Evolutionary conservation across 2,329 filamentous ascomycete genomes (phyloP), one percentile per base, ranked within the genome.

Genomic region (Phialophora expanda): DNA sequence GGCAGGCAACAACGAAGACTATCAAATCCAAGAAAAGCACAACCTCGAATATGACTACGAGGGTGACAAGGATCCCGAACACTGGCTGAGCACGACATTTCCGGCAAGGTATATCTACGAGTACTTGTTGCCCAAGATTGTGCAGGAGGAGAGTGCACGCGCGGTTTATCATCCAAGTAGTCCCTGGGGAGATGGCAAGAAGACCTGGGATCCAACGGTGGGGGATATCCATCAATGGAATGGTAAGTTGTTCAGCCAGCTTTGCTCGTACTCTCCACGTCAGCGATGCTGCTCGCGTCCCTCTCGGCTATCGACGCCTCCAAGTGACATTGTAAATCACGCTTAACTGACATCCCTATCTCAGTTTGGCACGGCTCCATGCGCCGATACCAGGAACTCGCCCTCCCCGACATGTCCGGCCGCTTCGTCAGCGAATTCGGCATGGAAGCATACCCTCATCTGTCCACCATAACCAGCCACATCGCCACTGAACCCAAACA

Each of bases 191-290:
- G 91, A 92, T 53, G 93, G 92, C 2, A 86, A 89, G 69, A 86
- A 89, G 69, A 82, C 85, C 66, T 85, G 83, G 0, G 92, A 97
- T 76, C 85, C 89, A 0, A 96, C 90, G 0, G 85, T 93, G 3
- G 93, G 93, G 59, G 93, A 97, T 75, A 89, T 97, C 73, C 93
- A 97, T 76, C 93, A 97, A 77, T 97, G 94, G 94, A 96, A 1
- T 86, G 58, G 58, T 54, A 6, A 58, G 32, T 93, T 78, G 79
- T 96, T 6, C 84, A 97, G 38, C 5, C 17, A 38, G 12, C 38
- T 3, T 41, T 5, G 38, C 38, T n/a, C 38, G 5, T 41, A 5
- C 17, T 8, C 38, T 41, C 14, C 38, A 5, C 17, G 1, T 85
- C 89, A 3, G 90, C 94, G 48, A 20, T 17, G 8, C 8, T 12